Base-by-base conservation (phyloP, 352 stramenopile genomes). In the Globisporangium cederbergense region DNA sequence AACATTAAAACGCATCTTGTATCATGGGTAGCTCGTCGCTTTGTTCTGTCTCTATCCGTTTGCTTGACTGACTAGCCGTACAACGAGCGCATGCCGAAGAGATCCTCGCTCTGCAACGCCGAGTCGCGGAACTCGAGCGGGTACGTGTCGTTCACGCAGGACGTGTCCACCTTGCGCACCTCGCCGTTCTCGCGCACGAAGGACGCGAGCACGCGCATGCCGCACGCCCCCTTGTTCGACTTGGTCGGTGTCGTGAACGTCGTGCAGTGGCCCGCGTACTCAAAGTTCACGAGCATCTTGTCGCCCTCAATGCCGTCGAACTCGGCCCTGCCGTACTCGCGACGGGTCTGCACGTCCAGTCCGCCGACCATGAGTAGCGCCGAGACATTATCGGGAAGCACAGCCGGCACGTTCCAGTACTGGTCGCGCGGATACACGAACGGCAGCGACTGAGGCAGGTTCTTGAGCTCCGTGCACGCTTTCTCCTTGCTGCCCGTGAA, bases 231-330 rank as follows among this genome's bases (percentile, higher is more conserved):
- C 30, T 75, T 69, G 22, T 77, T 77, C 9, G 62, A 62, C 57
- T 63, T 71, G 30, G 70, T 79, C 18, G 78, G 81, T 40, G 85
- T 92, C 52, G 85, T 89, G 65, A 93, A 91, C 2, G 81, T 91
- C 43, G 85, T 93, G 71, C 83, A 93, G 59, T 93, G 83, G 13
- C 73, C 75, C 32, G 81, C 81, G 51, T 87, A 74, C 56, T 89
- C 71, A 68, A 93, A 91, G 53, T 86, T 73, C 34, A 91, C 77
- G 22, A 89, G 70, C 72, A 90, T 88, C 38, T 70, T 79, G 32
- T 83, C 72, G 18, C 81, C 79, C 2, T 62, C 60, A 40, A 90
- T 68, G 47, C 62, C 63, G 34, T 79, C 62, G 63, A 86, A 88
- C 70, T 91, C 70, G 16, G 77, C 51, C 38, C 76, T 64, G 22